A percentile compares a stretch with the other conserved stretches of the same genome.
These are phyloP conservation scores for Epichloe elymi DNA, from an alignment of 2,329 filamentous ascomycete genomes.

Conservation along the genomic window DNA sequence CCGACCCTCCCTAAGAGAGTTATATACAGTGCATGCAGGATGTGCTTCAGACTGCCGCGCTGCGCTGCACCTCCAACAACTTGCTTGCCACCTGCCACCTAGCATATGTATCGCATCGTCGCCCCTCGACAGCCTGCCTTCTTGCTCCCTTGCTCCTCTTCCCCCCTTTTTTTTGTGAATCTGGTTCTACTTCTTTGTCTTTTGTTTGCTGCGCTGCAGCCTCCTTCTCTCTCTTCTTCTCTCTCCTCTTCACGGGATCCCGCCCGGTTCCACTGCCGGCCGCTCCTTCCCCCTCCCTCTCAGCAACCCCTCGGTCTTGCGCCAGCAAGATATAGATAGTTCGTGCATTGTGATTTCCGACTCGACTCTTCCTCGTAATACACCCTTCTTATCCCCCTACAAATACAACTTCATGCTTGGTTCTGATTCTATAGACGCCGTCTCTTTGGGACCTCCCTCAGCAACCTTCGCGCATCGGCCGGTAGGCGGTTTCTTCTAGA, in stretches of 20 bases:
- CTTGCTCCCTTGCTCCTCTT: neutral
- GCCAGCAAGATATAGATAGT: neutral
- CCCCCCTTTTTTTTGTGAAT: neutral
- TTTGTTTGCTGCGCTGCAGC: neutral
- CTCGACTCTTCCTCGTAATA: neutral
- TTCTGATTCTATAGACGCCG: neutral
- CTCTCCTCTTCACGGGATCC: neutral
- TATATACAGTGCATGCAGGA: neutral
- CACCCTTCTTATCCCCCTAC: neutral
- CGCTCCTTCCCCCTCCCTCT: neutral
- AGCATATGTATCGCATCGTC: neutral
- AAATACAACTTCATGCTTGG: neutral
- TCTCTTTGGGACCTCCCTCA: neutral
- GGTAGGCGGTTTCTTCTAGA: constrained; percentile 13
- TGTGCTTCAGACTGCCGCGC: neutral
- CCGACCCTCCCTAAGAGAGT: no score
- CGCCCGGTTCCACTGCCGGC: neutral
- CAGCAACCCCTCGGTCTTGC: neutral
- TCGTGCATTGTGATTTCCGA: neutral
- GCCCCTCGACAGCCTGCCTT: neutral
- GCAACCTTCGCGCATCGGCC: constrained; percentile 7
- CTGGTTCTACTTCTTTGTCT: neutral
- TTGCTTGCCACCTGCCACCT: neutral
- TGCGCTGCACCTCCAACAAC: neutral
- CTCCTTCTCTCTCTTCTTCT: neutral